Evolutionary conservation across 2,329 filamentous ascomycete species (phyloP).

Genomic region (Ceratocystis harringtonii): DNA sequence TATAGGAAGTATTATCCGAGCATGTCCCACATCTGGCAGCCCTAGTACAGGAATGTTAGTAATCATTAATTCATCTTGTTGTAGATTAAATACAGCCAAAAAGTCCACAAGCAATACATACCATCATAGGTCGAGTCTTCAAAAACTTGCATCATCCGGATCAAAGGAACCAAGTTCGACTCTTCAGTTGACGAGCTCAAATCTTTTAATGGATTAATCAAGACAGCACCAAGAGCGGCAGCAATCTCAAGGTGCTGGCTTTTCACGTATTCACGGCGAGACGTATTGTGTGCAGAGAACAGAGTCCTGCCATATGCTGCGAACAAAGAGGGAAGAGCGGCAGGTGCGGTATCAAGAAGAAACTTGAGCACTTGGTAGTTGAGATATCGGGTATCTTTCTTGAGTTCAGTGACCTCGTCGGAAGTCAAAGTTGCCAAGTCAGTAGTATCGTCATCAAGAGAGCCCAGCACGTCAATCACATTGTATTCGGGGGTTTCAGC

Average conservation of each 20-base stretch:
- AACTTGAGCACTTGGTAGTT: slow-evolving; percentile 68
- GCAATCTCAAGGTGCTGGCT: slow-evolving; percentile 41
- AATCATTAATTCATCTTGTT: neutral
- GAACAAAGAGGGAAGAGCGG: slow-evolving; percentile 70
- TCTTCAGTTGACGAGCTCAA: slow-evolving; percentile 22
- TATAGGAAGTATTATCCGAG: slow-evolving; percentile 55
- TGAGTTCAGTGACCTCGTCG: neutral
- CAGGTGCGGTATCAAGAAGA: slow-evolving; percentile 63
- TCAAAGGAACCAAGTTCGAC: slow-evolving; percentile 65
- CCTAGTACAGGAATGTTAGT: slow-evolving; percentile 7
- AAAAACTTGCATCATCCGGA: slow-evolving; percentile 63
- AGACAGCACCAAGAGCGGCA: slow-evolving; percentile 53
- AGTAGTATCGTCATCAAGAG: slow-evolving; percentile 22
- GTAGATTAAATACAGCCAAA: slow-evolving; percentile 23
- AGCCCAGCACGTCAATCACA: slow-evolving; percentile 17
- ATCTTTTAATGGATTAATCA: slow-evolving; percentile 37
- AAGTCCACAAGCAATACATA: slow-evolving; percentile 27
- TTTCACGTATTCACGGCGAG: slow-evolving; percentile 43
- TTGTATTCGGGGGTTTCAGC: slow-evolving; percentile 13
- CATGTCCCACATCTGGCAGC: slow-evolving; percentile 25
- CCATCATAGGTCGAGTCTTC: slow-evolving; percentile 67
- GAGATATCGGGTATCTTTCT: slow-evolving; percentile 32
- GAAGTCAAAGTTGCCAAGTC: neutral
- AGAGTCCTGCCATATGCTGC: slow-evolving; percentile 73
- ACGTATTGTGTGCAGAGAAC: slow-evolving; percentile 48